Evolutionary conservation across 352 stramenopile species (phyloP), one percentile per base, ranked within the genome.

Genomic region (Globisporangium acanthophoron): DNA sequence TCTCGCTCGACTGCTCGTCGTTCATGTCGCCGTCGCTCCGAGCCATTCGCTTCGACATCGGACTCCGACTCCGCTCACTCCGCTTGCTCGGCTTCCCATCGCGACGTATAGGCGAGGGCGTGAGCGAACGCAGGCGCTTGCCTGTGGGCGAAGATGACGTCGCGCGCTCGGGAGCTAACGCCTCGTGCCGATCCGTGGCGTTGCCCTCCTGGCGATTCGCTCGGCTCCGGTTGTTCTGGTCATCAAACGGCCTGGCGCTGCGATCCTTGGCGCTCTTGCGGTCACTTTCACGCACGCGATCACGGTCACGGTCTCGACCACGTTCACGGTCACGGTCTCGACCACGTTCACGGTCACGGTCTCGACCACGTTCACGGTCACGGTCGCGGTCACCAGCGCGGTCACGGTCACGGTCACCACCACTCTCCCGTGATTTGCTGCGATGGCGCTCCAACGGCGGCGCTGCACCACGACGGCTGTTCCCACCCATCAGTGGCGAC

Each of bases 221-320:
- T 20, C 61, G 65, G 48, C 68, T 62, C 21, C 58, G 52, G 44
- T 78, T 83, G 8, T 75, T 72, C 24, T 81, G 67, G n/a, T 60
- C 61, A 50, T 64, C 75, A 48, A 39, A 58, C 6, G 20, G 6
- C 24, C 0, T 66, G 56, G 66, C 40, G 43, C 58, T 27, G 21
- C 44, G 44, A 5, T 79, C 61, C 31, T 75, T 62, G 41, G 66
- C 66, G 47, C 43, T 24, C n/a, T 49, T 60, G 24, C 59, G 43
- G 5, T 58, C 54, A 31, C n/a, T 56, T 15, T 44, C 48, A 31
- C 44, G n/a, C 18, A 4, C 1, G 20, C 20, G 20, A 6, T 29
- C 43, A 15, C 15, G 41, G 7, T 18, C 9, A 18, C 18, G 16
- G 39, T 48, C 37, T 16, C 21, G 58, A 33, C 44, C 52, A 65